Conservation (phyloP, 352 stramenopile species). For the Pythium vanterpoolii region DNA sequence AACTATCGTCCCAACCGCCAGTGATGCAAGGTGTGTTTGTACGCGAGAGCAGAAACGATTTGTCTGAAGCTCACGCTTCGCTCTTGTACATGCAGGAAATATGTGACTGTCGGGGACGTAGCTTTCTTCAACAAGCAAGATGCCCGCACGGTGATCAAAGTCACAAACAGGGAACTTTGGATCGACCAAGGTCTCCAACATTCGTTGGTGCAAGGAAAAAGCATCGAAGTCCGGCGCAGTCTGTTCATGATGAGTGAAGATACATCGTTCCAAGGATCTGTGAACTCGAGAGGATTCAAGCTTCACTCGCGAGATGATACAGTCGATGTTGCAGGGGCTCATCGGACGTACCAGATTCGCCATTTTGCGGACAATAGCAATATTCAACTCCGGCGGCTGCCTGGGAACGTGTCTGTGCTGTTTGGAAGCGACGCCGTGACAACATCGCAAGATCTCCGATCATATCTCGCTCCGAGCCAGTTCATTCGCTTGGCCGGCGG, state of each 20-base stretch:
- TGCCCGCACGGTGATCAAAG: conserved; percentile 43
- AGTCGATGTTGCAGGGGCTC: conserved; percentile 24
- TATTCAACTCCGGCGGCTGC: conserved; percentile 25
- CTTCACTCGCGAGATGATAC: conserved; percentile 50
- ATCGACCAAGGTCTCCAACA: conserved; percentile 54
- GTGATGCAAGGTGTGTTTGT: conserved; percentile 34
- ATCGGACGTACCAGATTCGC: conserved; percentile 42
- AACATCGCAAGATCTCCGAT: conserved; percentile 41
- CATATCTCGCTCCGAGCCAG: conserved; percentile 26
- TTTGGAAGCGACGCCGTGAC: conserved; percentile 42
- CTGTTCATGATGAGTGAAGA: conserved; percentile 46
- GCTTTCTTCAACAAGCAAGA: conserved; percentile 50
- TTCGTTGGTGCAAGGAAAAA: conserved; percentile 32
- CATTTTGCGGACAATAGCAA: conserved; percentile 51
- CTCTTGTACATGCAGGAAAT: conserved; percentile 24
- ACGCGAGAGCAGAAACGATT: neutral
- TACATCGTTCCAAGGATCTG: conserved; percentile 32
- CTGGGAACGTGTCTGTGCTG: conserved; percentile 46
- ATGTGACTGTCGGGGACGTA: conserved; percentile 47
- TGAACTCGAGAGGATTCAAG: conserved; percentile 49
- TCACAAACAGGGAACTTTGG: conserved; percentile 34
- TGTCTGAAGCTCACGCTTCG: neutral
- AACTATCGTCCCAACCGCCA: conserved; percentile 35
- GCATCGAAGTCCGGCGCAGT: conserved; percentile 44
- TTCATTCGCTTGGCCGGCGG: conserved; percentile 52